phyloP scores from a whole-genome alignment of 148 eudicot species.

The Rhododendron henanense region DNA sequence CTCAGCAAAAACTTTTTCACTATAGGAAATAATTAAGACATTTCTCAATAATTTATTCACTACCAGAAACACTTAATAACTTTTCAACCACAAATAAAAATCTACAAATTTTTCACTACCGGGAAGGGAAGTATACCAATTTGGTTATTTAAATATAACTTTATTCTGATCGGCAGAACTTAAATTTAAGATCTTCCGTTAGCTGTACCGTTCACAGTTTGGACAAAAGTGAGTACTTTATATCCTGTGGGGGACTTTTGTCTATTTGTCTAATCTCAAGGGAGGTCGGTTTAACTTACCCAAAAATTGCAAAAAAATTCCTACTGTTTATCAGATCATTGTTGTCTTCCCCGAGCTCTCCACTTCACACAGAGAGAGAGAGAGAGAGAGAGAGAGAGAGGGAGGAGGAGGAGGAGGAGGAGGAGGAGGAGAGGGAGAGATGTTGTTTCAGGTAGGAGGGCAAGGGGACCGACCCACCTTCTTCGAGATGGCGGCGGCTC shows the following conservation, averaged over 20 bases:
- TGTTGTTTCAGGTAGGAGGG: slow-evolving; percentile 98
- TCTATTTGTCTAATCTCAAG: background rate
- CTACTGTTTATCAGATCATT: background rate
- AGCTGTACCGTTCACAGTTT: background rate
- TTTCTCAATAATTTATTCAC: too few species aligned
- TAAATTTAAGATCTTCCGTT: background rate
- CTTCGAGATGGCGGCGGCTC: slow-evolving; percentile 99
- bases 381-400: background rate
- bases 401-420: slow-evolving; percentile 81
- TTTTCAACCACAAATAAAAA: too few species aligned
- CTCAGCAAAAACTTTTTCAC: too few species aligned
- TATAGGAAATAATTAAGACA: too few species aligned
- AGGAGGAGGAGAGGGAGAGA: slow-evolving; percentile 29
- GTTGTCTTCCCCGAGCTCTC: background rate
- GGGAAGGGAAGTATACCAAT: background rate
- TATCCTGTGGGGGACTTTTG: background rate
- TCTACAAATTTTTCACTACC: too few species aligned
- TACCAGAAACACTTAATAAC: too few species aligned
- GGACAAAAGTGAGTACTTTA: background rate
- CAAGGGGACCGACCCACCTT: slow-evolving; percentile 89
- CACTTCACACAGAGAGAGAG: background rate
- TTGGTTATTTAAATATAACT: too few species aligned
- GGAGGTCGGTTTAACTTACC: background rate
- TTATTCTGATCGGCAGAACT: background rate
- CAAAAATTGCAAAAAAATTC: background rate